Conservation (phyloP, 805 yeast genomes). For the Saccharomycopsis sp. region DNA sequence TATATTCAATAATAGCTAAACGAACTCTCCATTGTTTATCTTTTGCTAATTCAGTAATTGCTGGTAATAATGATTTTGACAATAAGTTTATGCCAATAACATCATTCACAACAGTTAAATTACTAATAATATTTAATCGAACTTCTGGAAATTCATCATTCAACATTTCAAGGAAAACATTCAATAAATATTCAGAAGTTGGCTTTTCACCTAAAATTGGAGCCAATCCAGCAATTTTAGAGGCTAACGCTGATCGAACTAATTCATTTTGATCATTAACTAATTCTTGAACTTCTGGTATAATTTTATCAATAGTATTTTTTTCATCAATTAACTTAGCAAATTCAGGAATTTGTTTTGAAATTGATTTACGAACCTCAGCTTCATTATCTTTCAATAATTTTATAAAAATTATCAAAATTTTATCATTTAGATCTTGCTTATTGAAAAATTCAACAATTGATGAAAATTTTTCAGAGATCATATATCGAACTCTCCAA, state of each 20-base stretch:
- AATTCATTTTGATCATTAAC: constrained; percentile 88
- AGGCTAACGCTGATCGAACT: constrained; percentile 89
- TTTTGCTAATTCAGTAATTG: constrained; percentile 91
- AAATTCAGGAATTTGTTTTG: constrained; percentile 82
- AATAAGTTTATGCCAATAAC: constrained; percentile 87
- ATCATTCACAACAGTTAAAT: constrained; percentile 85
- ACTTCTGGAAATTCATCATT: constrained; percentile 97
- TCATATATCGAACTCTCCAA: constrained; percentile 98
- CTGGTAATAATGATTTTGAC: constrained; percentile 85
- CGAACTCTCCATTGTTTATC: constrained; percentile 98
- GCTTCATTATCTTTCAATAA: constrained; percentile 91
- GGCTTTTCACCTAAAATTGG: constrained; percentile 79
- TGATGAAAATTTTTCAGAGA: constrained; percentile 84
- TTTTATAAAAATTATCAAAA: constrained; percentile 50
- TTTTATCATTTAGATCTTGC: constrained; percentile 44
- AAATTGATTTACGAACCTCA: constrained; percentile 92
- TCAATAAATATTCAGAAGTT: constrained; percentile 76
- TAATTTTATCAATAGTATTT: constrained; percentile 54
- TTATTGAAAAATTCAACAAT: constrained; percentile 60
- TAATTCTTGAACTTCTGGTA: constrained; percentile 77
- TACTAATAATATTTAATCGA: constrained; percentile 86
- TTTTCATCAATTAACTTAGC: constrained; percentile 44
- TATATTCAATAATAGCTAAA: constrained; percentile 92
- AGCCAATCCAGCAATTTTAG: constrained; percentile 79
- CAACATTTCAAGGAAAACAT: constrained; percentile 85